Percentiles rank a stretch among this genome's conserved stretches.
These are phyloP conservation scores for Cryptomeria japonica DNA, from an alignment of 75 land plant species.

Conservation along the genomic window DNA sequence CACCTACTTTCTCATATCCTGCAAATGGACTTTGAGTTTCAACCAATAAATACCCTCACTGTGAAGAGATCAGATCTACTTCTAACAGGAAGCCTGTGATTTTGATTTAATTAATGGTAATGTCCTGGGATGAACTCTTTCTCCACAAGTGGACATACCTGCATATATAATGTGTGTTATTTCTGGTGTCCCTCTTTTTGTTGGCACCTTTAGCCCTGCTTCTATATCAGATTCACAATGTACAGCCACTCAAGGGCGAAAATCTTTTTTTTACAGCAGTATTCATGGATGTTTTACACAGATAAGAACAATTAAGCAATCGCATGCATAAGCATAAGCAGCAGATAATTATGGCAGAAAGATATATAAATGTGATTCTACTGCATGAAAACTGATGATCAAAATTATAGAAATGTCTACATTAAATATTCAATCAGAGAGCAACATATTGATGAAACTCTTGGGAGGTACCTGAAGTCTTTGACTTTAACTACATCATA, in stretches of 20 bases:
- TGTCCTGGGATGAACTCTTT: neutral
- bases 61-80: neutral
- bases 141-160: neutral
- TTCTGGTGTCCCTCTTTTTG: neutral
- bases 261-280: neutral
- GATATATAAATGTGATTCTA: neutral
- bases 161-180: too few species aligned
- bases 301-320: neutral
- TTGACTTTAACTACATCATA: neutral
- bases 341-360: neutral
- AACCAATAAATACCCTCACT: neutral
- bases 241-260: neutral
- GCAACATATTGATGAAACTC: neutral
- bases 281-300: neutral
- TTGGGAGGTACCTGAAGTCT: neutral
- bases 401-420: neutral
- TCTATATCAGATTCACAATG: neutral
- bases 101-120: neutral
- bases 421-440: neutral
- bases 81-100: neutral
- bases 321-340: neutral
- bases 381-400: neutral
- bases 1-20: neutral
- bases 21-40: neutral
- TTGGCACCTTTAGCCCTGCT: neutral